Evolutionary conservation across 2,329 filamentous ascomycete genomes (phyloP), one percentile per base, ranked within the genome.

Genomic region (Fragosphaeria purpurea): DNA sequence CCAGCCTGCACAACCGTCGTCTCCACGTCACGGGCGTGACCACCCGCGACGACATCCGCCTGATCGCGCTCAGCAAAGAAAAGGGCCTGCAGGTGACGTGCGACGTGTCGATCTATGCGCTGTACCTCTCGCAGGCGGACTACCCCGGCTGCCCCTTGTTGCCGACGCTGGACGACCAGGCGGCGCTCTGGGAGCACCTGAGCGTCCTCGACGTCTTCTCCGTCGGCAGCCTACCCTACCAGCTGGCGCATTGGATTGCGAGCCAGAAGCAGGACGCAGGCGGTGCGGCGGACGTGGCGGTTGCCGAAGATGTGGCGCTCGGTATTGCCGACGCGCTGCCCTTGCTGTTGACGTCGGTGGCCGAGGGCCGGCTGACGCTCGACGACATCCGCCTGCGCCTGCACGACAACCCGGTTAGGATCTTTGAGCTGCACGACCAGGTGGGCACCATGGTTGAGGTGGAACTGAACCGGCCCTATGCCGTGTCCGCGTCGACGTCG

Each of bases 1-100:
- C 86, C 38, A 88, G 84, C 62, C 77, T 90, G 41, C 86, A 90
- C 68, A 86, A 72, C 68, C 77, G 86, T 57, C 86, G 85, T 61
- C 82, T 90, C 55, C 86, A 90, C 62, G 84, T 90, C 58, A 87
- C 85, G 48, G 87, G 83, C 47, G 83, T 90, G 39, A 88, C 83
- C n/a, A 85, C 81, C 55, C 86, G 83, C 70, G 86, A 89, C 56
- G 86, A 90, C 59, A 88, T 90, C 60, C 78, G 74, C 55, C 71
- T 90, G 47, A 88, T 90, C 60, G 80, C 85, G 7, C 75, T 90
- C 34, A 83, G 83, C 70, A 90, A 90, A 69, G 75, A 81, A 61
- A 90, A 89, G 71, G 85, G 85, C n/a, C 71, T 90, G 52, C 83
- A 83, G 64, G 85, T 90, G 43, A 89, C 86, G 30, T 90, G 86